These are phyloP conservation scores for Malus hybrid DNA, from an alignment of 331 rosid genomes.

Conservation along the genomic window DNA sequence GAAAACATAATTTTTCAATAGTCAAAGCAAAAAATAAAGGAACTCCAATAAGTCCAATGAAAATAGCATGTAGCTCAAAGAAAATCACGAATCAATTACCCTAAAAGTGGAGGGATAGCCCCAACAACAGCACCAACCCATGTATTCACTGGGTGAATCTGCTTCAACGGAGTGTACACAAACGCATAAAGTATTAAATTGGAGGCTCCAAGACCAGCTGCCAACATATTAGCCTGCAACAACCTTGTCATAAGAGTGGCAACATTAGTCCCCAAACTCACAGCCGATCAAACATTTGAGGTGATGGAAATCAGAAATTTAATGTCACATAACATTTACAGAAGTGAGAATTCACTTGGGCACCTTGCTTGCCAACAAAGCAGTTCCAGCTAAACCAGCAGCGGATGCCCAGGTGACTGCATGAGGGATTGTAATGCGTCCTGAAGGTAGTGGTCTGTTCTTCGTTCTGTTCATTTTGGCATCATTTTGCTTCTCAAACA, in stretches of 20 bases:
- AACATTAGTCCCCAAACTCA: constrained; percentile 42
- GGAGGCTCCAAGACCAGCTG: constrained; percentile 96
- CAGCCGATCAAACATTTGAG: constrained; percentile 5
- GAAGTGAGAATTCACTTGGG: constrained; percentile 12
- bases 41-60: neutral
- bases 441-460: constrained; percentile 48
- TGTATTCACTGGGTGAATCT: constrained; percentile 90
- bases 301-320: constrained; percentile 3
- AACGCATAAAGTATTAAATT: constrained; percentile 83
- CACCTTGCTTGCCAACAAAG: constrained; percentile 76
- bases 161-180: constrained; percentile 88
- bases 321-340: constrained; percentile 1
- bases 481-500: constrained; percentile 73
- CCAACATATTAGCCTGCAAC: constrained; percentile 92
- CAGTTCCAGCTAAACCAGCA: constrained; percentile 74
- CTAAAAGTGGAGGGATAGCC: constrained; percentile 96
- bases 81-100: constrained; percentile 35
- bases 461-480: constrained; percentile 88
- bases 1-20: neutral
- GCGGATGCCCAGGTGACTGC: constrained; percentile 70
- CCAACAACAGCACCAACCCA: constrained; percentile 99
- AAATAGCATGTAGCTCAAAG: neutral
- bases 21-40: neutral
- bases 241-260: constrained; percentile 60
- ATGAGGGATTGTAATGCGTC: constrained; percentile 77